Conservation (phyloP, 2,329 filamentous ascomycete species). For the Fragosphaeria purpurea region DNA sequence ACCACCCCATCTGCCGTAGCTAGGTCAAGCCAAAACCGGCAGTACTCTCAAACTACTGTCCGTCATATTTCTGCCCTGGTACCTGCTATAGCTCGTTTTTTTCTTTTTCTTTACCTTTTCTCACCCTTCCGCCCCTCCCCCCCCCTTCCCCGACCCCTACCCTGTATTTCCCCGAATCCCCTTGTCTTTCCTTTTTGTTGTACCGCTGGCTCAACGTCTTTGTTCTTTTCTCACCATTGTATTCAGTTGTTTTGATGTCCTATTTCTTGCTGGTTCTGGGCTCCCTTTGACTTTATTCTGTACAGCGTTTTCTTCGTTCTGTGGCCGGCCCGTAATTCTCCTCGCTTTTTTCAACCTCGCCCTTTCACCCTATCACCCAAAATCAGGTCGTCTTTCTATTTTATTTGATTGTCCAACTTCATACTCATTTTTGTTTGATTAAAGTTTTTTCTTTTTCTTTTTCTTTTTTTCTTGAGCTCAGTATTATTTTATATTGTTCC, state of each 20-base stretch:
- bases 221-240: background rate
- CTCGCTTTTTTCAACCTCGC: background rate
- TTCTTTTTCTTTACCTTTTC: too few relatives aligned
- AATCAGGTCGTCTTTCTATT: background rate
- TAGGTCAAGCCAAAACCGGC: conserved; percentile 2
- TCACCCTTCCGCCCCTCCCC: too few relatives aligned
- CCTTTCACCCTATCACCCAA: background rate
- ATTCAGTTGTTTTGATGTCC: background rate
- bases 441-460: background rate
- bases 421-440: background rate
- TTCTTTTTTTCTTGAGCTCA: background rate
- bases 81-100: background rate
- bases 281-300: background rate
- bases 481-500: background rate
- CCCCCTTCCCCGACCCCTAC: background rate
- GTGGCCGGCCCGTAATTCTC: background rate
- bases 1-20: conserved; percentile 4
- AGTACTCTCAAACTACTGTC: background rate
- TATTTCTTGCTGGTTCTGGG: background rate
- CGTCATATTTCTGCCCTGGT: background rate
- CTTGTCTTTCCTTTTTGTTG: too few relatives aligned
- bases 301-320: background rate
- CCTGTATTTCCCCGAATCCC: too few relatives aligned
- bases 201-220: background rate
- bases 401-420: background rate